Conservation (phyloP, 768 basidiomycete species). For the Trametes elegans region DNA sequence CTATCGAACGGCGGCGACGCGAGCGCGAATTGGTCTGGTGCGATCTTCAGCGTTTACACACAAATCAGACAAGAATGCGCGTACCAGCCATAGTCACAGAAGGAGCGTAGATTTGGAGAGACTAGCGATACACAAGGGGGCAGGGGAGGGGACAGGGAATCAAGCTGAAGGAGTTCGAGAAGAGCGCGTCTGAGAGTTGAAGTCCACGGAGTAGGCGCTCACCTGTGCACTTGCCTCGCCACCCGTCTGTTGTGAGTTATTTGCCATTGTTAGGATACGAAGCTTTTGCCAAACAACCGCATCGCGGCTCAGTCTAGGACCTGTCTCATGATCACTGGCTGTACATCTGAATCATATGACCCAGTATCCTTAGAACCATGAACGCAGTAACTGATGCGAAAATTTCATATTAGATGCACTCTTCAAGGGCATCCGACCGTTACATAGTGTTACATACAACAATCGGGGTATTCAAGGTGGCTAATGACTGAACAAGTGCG, state of each 20-base stretch:
- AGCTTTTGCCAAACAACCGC: slow-evolving; percentile 21
- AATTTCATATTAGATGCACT: too few species aligned
- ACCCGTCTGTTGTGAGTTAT: background rate
- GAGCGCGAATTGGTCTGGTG: slow-evolving; percentile 40
- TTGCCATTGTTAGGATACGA: slow-evolving; percentile 15
- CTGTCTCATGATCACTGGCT: background rate
- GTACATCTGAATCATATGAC: too few species aligned
- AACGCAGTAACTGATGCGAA: too few species aligned
- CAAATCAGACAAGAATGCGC: background rate
- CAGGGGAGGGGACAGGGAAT: too few species aligned
- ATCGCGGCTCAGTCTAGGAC: background rate
- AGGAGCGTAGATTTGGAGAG: background rate
- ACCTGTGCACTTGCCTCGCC: too few species aligned
- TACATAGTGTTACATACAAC: too few species aligned
- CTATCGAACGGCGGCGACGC: slow-evolving; percentile 81
- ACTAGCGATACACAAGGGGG: too few species aligned
- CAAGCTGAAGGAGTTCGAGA: background rate
- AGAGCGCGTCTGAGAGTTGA: background rate
- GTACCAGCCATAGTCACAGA: background rate
- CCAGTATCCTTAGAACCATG: too few species aligned
- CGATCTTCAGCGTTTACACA: background rate
- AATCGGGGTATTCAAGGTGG: too few species aligned
- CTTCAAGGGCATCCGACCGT: too few species aligned
- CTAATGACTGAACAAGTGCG: too few species aligned
- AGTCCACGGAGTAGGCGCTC: too few species aligned